Base-by-base conservation (phyloP, 2,329 filamentous ascomycete genomes). In the Echinosphaeria canescens region DNA sequence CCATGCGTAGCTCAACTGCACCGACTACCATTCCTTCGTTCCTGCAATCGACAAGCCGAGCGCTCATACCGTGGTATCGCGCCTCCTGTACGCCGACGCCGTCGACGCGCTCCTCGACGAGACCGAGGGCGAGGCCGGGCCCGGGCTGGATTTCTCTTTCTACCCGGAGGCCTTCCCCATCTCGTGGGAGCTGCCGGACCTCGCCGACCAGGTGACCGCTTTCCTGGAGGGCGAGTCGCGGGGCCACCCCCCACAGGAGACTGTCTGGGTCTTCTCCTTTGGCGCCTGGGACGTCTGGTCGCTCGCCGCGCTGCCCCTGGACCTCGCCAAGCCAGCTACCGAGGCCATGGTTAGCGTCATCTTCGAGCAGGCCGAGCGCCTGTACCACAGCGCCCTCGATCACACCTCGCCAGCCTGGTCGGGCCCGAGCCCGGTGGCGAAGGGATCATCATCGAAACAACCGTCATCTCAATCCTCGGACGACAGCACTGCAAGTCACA, bases 231-330 rank as follows among this genome's bases (percentile, higher is more conserved):
- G 42, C 23, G 42, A 51, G 3, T 39, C 38, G 13, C 44, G 48
- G 1, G 32, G 34, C 3, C 30, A 33, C 1, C 30, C 47, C 0
- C 49, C 55, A 5, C 43, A 43, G n/a, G 54, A 62, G 31, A 63
- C 60, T 0, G 35, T 64, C 10, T 64, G 55, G 54, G 42, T 64
- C 10, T 57, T 65, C 28, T 54, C 47, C 8, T 51, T 62, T 28
- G 60, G 60, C n/a, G 53, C 52, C 16, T 63, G 59, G 59, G 60
- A 65, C 30, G 40, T 62, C 26, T 65, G 58, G 58, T 52, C 54
- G 9, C 39, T 64, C 12, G 50, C 60, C 1, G 46, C 56, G 3
- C 36, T 62, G 12, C 59, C 60, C 1, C 41, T 48, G 8, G 37
- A 41, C 7, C 34, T 43, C 1, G 51, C 53, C 8, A 46, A 49